A percentile compares a stretch with the other conserved stretches of the same genome.
Evolutionary conservation across 768 basidiomycete species (phyloP).

Genomic region (Ephemerocybe angulata): DNA sequence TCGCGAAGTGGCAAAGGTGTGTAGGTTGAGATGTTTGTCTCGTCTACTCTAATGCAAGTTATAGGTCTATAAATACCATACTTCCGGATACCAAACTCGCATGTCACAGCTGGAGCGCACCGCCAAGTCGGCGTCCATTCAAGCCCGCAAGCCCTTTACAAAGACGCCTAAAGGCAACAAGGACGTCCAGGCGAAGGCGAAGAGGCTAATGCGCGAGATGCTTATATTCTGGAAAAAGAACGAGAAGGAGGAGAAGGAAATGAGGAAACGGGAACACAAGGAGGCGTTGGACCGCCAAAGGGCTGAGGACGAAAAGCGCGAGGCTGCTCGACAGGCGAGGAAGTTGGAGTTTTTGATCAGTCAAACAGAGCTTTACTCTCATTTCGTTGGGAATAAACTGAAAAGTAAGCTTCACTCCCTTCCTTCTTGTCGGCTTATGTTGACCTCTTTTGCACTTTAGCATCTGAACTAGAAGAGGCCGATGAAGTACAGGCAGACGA

Average conservation of each 20-base stretch:
- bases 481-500: slow-evolving; percentile 29
- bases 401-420: slow-evolving; percentile 55
- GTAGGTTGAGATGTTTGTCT: slow-evolving; percentile 3
- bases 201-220: slow-evolving; percentile 92
- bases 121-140: slow-evolving; percentile 67
- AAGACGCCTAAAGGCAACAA: slow-evolving; percentile 76
- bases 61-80: slow-evolving; percentile 79
- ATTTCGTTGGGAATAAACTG: slow-evolving; percentile 97
- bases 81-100: slow-evolving; percentile 60
- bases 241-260: slow-evolving; percentile 92
- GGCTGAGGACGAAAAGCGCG: slow-evolving; percentile 89
- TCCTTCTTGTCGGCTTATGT: slow-evolving; percentile 5
- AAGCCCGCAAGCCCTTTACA: slow-evolving; percentile 72
- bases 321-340: slow-evolving; percentile 88
- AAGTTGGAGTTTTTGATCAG: slow-evolving; percentile 98
- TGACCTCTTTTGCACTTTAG: slow-evolving; percentile 34
- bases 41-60: slow-evolving; percentile 6
- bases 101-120: slow-evolving; percentile 73
- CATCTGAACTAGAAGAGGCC: slow-evolving; percentile 72
- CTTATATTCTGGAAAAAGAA: slow-evolving; percentile 97
- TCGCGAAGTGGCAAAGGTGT: slow-evolving; percentile 79
- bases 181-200: slow-evolving; percentile 80
- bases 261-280: slow-evolving; percentile 90
- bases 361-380: slow-evolving; percentile 97
- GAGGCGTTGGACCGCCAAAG: slow-evolving; percentile 86